A percentile compares a stretch with the other conserved stretches of the same genome.
Evolutionary conservation across 2,329 filamentous ascomycete species (phyloP).

Genomic region (Ophiostoma populinum): DNA sequence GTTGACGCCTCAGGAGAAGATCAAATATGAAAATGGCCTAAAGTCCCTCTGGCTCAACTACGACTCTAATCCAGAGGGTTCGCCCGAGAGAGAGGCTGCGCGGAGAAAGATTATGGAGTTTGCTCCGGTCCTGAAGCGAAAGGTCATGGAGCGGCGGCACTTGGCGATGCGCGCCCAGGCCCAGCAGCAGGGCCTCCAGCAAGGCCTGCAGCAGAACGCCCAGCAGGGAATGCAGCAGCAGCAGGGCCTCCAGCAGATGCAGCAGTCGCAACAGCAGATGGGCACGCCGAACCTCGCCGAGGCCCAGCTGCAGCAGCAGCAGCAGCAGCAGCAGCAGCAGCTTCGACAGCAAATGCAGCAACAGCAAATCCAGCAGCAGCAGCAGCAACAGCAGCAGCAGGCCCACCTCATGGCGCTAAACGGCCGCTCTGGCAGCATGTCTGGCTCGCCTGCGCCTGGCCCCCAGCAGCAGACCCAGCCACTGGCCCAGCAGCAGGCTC

Average conservation of each 20-base stretch:
- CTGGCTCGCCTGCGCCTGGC: too few species aligned
- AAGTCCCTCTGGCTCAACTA: conserved; percentile 35
- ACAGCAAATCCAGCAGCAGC: conserved; percentile 7
- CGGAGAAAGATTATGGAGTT: conserved; percentile 43
- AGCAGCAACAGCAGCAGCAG: conserved; percentile 4
- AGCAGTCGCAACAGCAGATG: conserved; percentile 5
- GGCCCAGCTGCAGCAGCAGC: conserved; percentile 3
- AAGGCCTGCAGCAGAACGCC: conserved; percentile 2
- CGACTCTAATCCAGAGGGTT: conserved; percentile 28
- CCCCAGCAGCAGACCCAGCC: conserved; percentile 7
- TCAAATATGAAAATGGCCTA: conserved; percentile 41
- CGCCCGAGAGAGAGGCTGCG: conserved; percentile 30
- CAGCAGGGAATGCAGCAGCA: conserved; percentile 5
- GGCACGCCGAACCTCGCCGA: neutral
- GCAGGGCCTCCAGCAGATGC: conserved; percentile 6
- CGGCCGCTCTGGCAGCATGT: too few species aligned
- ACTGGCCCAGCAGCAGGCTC: conserved; percentile 5
- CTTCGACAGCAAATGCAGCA: conserved; percentile 3
- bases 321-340: conserved; percentile 5
- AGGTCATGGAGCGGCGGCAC: conserved; percentile 10
- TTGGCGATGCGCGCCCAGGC: conserved; percentile 6
- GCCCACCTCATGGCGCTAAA: conserved; percentile 1
- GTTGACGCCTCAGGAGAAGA: conserved; percentile 36
- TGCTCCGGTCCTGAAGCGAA: conserved; percentile 31
- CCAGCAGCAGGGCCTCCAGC: neutral